Evolutionary conservation across 2,329 filamentous ascomycete species (phyloP), one percentile per base, ranked within the genome.

Genomic region (Didymella glomerata): DNA sequence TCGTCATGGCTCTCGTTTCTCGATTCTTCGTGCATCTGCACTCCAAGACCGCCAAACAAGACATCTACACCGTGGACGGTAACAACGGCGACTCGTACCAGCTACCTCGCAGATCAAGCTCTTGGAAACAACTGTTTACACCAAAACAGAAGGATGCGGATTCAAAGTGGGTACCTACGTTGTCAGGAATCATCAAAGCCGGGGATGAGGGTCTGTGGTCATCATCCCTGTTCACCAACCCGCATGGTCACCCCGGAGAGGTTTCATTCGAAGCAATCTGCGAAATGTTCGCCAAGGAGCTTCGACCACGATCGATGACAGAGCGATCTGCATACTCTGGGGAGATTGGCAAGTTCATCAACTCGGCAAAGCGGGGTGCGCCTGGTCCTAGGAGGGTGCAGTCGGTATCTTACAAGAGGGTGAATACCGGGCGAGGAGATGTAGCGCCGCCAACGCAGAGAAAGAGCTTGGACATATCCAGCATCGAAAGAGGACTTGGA

Each of bases 111-210:
- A 66, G 55, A 36, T 61, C 68, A 32, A 61, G 45, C 36, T 63
- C 70, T 2, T 68, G 66, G 65, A 67, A 54, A 48, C 66, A 65
- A 14, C 27, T 71, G 1, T 66, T 74, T 5, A 5, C 48, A 13
- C 47, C 61, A n/a, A 73, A 69, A 41, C 62, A 60, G 36, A 56
- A 65, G 3, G 60, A 58, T 13, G 57, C 40, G 18, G 60, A 54
- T 18, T 45, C 57, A 11, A 60, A 64, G 8, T 68, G 66, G 66
- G 68, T 72, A 16, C 72, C 73, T 13, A 66, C 64, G 2, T 27
- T 75, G n/a, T 68, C 71, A 13, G 67, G 64, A 34, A 64, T 76
- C 30, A 58, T 76, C 59, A 72, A 73, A 61, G 73, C 72, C 41
- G 74, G 70, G 18, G 73, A 76, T 54, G 72, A 76, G 45, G 68